These are phyloP conservation scores for Ceriops zippeliana DNA, from an alignment of 345 rosid genomes.

Conservation along the genomic window DNA sequence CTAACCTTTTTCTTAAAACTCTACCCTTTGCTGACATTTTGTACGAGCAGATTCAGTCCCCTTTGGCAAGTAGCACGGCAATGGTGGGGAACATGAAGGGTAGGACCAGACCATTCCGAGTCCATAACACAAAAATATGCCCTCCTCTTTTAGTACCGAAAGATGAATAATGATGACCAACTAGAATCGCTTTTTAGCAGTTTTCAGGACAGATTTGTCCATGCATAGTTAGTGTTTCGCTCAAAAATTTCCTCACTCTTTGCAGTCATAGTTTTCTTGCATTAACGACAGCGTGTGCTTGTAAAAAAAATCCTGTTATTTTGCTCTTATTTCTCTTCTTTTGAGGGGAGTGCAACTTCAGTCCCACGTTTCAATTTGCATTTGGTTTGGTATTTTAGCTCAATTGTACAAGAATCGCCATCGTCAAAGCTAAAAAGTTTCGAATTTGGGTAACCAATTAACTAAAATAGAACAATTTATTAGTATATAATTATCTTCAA, in stretches of 20 bases:
- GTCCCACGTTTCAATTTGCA: not conserved
- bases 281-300: slow-evolving; percentile 2
- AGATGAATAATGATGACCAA: slow-evolving; percentile 2
- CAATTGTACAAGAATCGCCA: not conserved
- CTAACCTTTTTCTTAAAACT: not conserved
- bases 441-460: not conserved
- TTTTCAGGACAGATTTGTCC: slow-evolving; percentile 12
- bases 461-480: no score
- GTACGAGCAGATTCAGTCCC: not conserved
- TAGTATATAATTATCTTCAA: no score
- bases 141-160: not conserved
- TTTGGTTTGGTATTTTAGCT: slow-evolving; percentile 28
- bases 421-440: not conserved
- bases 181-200: slow-evolving; percentile 7
- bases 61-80: not conserved
- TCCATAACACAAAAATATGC: not conserved
- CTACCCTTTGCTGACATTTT: not conserved
- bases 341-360: slow-evolving; percentile 9
- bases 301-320: slow-evolving; percentile 14
- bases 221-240: not conserved
- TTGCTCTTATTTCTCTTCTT: not conserved
- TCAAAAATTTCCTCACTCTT: slow-evolving; percentile 3
- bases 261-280: not conserved
- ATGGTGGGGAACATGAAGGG: not conserved
- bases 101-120: slow-evolving; percentile 3